Evolutionary conservation across 805 yeast genomes (phyloP).

Genomic region (Debaryomyces hansenii): DNA sequence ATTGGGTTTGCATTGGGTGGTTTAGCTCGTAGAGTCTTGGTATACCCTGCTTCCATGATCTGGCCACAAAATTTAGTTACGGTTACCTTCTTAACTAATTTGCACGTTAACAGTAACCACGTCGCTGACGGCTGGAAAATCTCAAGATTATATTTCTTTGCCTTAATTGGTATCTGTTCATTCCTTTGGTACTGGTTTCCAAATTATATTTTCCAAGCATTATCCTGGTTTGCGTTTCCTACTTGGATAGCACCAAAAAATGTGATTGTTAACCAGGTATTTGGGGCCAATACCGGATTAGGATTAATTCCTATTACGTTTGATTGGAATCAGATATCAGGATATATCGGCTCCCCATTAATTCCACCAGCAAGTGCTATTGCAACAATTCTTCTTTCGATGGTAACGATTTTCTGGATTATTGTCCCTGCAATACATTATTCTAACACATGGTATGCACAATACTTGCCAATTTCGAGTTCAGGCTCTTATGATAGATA

Average conservation of each 20-base stretch:
- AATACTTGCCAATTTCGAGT: conserved; percentile 50
- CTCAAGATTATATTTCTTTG: conserved; percentile 52
- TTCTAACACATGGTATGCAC: conserved; percentile 55
- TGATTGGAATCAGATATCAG: conserved; percentile 66
- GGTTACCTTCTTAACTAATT: conserved; percentile 54
- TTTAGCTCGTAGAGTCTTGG: conserved; percentile 55
- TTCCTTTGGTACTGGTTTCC: conserved; percentile 32
- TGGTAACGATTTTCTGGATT: conserved; percentile 47
- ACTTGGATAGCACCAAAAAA: conserved; percentile 30
- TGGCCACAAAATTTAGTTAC: conserved; percentile 73
- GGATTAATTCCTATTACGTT: conserved; percentile 41
- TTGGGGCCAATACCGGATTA: conserved; percentile 26
- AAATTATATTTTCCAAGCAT: conserved; percentile 22
- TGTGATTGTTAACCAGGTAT: conserved; percentile 20
- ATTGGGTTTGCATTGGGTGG: conserved; percentile 73
- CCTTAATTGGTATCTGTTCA: conserved; percentile 27
- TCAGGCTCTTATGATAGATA: conserved; percentile 47
- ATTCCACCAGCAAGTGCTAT: conserved; percentile 60
- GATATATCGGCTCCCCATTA: conserved; percentile 60
- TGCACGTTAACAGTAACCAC: conserved; percentile 51
- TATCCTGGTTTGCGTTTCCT: conserved; percentile 30
- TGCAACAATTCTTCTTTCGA: conserved; percentile 38
- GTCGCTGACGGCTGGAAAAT: conserved; percentile 62
- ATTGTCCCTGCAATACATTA: conserved; percentile 52
- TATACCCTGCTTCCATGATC: conserved; percentile 63